A percentile compares a stretch with the other conserved stretches of the same genome.
Conservation (phyloP, 192 early-diverging fungal species). For the Gigaspora rosea region DNA sequence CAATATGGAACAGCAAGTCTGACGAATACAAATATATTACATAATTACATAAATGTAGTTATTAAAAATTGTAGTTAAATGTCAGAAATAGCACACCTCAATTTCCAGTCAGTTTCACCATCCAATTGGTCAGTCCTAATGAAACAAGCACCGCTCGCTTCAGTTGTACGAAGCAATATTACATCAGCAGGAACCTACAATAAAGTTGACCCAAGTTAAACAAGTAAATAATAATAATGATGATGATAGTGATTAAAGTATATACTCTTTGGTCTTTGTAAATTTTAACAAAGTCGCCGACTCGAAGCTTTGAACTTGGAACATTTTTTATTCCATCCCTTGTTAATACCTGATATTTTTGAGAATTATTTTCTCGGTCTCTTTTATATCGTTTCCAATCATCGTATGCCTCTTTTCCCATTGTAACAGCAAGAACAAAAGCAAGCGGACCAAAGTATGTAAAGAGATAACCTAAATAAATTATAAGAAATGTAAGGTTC, state of each 20-base stretch:
- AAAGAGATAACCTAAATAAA: conserved; percentile 71
- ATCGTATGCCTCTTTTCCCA: conserved; percentile 89
- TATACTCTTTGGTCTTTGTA: conserved; percentile 81
- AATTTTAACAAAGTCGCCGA: conserved; percentile 86
- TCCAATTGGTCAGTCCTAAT: conserved; percentile 97
- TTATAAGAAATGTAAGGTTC: background rate
- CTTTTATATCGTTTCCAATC: conserved; percentile 80
- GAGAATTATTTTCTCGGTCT: conserved; percentile 90
- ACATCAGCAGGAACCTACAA: conserved; percentile 85
- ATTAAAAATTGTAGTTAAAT: no score
- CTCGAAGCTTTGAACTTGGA: conserved; percentile 80
- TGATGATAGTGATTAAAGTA: background rate
- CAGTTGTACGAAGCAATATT: conserved; percentile 82
- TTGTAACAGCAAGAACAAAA: conserved; percentile 89
- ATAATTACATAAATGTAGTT: no score
- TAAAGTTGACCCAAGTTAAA: background rate
- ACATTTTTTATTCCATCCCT: conserved; percentile 57
- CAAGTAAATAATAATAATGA: background rate
- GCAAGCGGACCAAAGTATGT: conserved; percentile 93
- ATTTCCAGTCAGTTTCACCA: conserved; percentile 98
- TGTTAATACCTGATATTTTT: conserved; percentile 71
- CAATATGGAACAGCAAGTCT: conserved; percentile 79
- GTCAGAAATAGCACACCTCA: conserved; percentile 50
- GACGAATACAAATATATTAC: background rate
- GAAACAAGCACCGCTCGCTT: conserved; percentile 85